These are phyloP conservation scores for Botrytis hyacinthi DNA, from an alignment of 2,329 filamentous ascomycete species.

Conservation along the genomic window DNA sequence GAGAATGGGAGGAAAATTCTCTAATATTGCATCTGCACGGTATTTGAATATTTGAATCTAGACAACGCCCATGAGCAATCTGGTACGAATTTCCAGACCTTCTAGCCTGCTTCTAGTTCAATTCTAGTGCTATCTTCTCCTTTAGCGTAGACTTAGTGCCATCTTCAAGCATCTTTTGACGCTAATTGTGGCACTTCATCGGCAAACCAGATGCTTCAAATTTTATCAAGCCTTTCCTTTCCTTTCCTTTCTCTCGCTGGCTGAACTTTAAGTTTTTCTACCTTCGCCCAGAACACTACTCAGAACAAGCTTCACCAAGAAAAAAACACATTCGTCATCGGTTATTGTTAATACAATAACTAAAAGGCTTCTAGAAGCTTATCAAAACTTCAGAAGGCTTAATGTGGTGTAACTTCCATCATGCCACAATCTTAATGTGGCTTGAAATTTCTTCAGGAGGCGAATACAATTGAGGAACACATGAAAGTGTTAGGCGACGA, in stretches of 20 bases:
- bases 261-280: background rate
- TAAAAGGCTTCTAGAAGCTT: background rate
- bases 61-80: background rate
- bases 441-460: background rate
- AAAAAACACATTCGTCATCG: background rate
- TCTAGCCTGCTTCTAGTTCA: background rate
- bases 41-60: background rate
- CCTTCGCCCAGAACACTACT: background rate
- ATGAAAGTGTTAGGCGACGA: background rate
- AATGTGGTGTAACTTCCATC: background rate
- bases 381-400: background rate
- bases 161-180: background rate
- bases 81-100: background rate
- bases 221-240: background rate
- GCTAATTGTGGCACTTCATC: background rate
- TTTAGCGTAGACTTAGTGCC: background rate
- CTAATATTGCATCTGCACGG: background rate
- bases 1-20: background rate
- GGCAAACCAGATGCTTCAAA: background rate
- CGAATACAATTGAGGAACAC: background rate
- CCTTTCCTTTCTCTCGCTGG: background rate
- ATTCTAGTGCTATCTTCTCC: background rate
- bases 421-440: background rate
- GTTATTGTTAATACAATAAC: background rate
- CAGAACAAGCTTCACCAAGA: background rate